These are phyloP conservation scores for Excoecaria agallocha DNA, from an alignment of 345 rosid species.

Conservation along the genomic window DNA sequence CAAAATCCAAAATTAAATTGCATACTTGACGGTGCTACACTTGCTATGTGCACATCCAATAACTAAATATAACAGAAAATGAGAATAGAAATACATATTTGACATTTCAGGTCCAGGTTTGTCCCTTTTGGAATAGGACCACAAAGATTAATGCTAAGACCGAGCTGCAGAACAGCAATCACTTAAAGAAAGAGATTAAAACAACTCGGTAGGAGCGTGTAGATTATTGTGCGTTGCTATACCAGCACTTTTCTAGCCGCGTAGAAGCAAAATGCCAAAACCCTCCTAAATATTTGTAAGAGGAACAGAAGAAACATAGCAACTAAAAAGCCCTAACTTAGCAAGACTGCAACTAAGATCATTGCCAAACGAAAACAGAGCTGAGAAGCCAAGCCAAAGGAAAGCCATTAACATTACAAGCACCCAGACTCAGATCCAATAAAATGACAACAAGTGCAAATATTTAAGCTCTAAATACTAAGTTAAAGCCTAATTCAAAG, in stretches of 20 bases:
- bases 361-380: not conserved
- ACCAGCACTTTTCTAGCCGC: not conserved
- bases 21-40: too few relatives aligned
- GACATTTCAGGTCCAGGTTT: not conserved
- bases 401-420: not conserved
- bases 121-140: not conserved
- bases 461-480: not conserved
- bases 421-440: constrained; percentile 4
- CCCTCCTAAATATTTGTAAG: not conserved
- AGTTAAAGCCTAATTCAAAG: constrained; percentile 10
- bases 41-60: too few relatives aligned
- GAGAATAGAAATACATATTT: not conserved
- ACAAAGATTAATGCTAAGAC: not conserved
- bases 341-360: constrained; percentile 2
- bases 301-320: not conserved
- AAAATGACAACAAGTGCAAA: not conserved
- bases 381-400: not conserved
- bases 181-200: not conserved
- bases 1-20: not conserved
- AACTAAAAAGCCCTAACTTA: not conserved
- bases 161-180: not conserved
- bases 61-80: not conserved
- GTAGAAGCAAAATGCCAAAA: not conserved
- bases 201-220: not conserved
- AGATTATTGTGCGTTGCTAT: not conserved